These are phyloP conservation scores for Aureoboletus auriporus DNA, from an alignment of 768 basidiomycete genomes.

Conservation along the genomic window DNA sequence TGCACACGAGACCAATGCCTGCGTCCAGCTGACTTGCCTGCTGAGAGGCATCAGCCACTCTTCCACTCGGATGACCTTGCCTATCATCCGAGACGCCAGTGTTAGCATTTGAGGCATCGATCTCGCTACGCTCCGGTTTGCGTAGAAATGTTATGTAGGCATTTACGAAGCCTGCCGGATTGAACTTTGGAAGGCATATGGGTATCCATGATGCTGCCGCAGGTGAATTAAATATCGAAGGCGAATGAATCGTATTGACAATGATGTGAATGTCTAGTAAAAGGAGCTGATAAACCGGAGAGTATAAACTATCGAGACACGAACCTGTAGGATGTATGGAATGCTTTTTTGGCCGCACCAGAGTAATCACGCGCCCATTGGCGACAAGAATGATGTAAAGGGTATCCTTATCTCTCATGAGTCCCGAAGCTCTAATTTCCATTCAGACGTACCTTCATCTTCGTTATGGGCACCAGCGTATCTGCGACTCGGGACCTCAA, in stretches of 20 bases:
- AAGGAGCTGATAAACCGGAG: not conserved
- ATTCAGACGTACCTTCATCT: slow-evolving; percentile 62
- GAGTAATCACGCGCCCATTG: slow-evolving; percentile 71
- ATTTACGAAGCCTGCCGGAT: slow-evolving; percentile 84
- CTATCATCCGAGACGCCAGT: not conserved
- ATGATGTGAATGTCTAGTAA: slow-evolving; percentile 79
- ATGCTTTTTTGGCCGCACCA: slow-evolving; percentile 88
- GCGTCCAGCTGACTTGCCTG: slow-evolving; percentile 24
- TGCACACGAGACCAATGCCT: slow-evolving; percentile 68
- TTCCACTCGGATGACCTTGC: slow-evolving; percentile 3
- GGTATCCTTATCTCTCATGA: slow-evolving; percentile 56
- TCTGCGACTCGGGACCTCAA: slow-evolving; percentile 77
- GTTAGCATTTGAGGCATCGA: not conserved
- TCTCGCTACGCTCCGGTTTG: slow-evolving; percentile 28
- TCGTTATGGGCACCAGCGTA: slow-evolving; percentile 70
- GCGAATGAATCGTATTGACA: slow-evolving; percentile 84
- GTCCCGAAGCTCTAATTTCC: not conserved
- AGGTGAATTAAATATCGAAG: slow-evolving; percentile 72
- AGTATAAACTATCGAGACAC: slow-evolving; percentile 8
- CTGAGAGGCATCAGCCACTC: not conserved
- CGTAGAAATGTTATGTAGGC: slow-evolving; percentile 78
- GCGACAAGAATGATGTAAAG: slow-evolving; percentile 89
- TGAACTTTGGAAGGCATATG: slow-evolving; percentile 93
- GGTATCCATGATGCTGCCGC: slow-evolving; percentile 91
- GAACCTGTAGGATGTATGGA: slow-evolving; percentile 91